Evolutionary conservation across 192 early-diverging fungal genomes (phyloP).

Genomic region (Podila minutissima): DNA sequence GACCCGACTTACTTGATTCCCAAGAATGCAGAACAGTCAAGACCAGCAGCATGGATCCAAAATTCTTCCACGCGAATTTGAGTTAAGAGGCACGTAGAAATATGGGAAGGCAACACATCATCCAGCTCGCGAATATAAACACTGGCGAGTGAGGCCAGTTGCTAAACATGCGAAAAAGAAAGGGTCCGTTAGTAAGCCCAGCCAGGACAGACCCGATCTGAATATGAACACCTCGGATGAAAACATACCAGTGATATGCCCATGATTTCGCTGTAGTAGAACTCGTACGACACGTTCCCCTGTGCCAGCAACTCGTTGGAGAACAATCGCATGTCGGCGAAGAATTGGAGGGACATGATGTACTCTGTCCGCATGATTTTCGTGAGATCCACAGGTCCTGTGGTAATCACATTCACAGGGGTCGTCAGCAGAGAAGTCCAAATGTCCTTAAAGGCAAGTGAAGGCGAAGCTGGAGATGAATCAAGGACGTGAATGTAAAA

Average conservation of each 20-base stretch:
- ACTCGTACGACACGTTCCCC: slow-evolving; percentile 52
- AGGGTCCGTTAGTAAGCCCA: not conserved
- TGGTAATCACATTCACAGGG: slow-evolving; percentile 3
- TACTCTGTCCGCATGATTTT: slow-evolving; percentile 58
- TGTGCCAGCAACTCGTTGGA: slow-evolving; percentile 53
- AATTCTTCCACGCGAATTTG: slow-evolving; percentile 51
- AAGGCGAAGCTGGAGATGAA: not conserved
- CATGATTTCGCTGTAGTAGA: slow-evolving; percentile 67
- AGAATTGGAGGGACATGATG: slow-evolving; percentile 64
- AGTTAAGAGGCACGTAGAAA: slow-evolving; percentile 57
- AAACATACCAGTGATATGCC: slow-evolving; percentile 59
- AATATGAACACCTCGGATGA: not conserved
- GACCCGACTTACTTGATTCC: slow-evolving; percentile 55
- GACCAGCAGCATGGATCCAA: slow-evolving; percentile 51
- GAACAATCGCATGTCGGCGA: slow-evolving; percentile 59
- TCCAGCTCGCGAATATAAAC: slow-evolving; percentile 64
- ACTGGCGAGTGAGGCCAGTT: slow-evolving; percentile 60
- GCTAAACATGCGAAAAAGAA: slow-evolving; percentile 21
- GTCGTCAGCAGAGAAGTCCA: slow-evolving; percentile 49
- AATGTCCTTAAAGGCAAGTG: slow-evolving; percentile 29
- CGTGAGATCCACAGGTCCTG: slow-evolving; percentile 33
- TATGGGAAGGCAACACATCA: slow-evolving; percentile 56
- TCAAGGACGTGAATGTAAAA: not conserved
- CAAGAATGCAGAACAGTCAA: slow-evolving; percentile 41
- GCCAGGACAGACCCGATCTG: not conserved